Conservation (phyloP, 2,329 filamentous ascomycete species). For the Colletotrichum tabaci region DNA sequence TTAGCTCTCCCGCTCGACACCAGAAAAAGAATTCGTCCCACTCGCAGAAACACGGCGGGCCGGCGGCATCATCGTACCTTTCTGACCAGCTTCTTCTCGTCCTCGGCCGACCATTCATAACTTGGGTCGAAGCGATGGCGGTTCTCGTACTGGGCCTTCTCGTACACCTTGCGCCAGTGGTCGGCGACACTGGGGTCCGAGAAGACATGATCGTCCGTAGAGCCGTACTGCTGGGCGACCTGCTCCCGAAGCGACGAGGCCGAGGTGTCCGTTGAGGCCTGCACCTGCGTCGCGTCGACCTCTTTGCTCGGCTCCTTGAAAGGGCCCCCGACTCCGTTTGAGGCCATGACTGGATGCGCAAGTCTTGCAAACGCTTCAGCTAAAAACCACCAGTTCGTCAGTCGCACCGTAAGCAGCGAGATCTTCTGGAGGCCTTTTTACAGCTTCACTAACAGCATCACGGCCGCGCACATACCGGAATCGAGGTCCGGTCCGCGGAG, state of each 20-base stretch:
- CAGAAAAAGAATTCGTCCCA: no score
- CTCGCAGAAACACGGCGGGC: no score
- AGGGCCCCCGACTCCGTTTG: conserved; percentile 13
- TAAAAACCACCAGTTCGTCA: neutral
- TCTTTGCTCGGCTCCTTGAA: conserved; percentile 35
- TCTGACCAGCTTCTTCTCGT: conserved; percentile 62
- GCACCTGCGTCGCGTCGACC: conserved; percentile 20
- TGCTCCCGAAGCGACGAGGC: conserved; percentile 29
- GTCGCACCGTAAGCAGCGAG: neutral
- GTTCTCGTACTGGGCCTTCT: conserved; percentile 72
- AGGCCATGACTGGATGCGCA: conserved; percentile 23
- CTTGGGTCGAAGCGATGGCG: conserved; percentile 72
- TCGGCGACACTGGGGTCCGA: conserved; percentile 65
- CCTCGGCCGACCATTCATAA: conserved; percentile 59
- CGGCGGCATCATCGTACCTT: conserved; percentile 52
- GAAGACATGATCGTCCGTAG: conserved; percentile 60
- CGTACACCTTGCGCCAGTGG: conserved; percentile 69
- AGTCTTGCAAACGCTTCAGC: conserved; percentile 7
- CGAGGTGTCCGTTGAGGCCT: conserved; percentile 29
- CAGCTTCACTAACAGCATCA: conserved; percentile 15
- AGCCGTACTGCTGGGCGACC: conserved; percentile 47
- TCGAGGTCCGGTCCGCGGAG: conserved; percentile 27
- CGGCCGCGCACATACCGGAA: conserved; percentile 6
- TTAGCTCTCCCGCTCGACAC: conserved; percentile 17
- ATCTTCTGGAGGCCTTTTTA: neutral